Conservation (phyloP, 2,329 filamentous ascomycete species). For the Exophiala aquamarina region DNA sequence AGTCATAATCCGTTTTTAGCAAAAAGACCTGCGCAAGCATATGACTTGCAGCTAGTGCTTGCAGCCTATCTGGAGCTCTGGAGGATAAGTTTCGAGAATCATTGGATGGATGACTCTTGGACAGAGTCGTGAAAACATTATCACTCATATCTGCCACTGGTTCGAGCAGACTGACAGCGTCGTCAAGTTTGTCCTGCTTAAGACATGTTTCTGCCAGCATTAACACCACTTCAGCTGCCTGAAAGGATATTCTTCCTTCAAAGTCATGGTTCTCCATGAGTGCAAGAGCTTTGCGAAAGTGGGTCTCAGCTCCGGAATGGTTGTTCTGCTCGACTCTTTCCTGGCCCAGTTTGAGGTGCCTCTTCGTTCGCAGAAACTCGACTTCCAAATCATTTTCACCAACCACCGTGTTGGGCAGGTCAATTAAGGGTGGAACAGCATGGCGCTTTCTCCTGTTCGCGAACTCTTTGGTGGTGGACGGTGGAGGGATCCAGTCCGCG, state of each 20-base stretch:
- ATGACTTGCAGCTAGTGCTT: constrained; percentile 23
- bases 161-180: constrained; percentile 22
- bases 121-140: constrained; percentile 13
- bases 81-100: constrained; percentile 3
- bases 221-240: constrained; percentile 23
- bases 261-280: constrained; percentile 24
- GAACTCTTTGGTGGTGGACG: not conserved
- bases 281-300: constrained; percentile 24
- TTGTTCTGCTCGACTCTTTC: constrained; percentile 20
- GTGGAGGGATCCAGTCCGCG: constrained; percentile 15
- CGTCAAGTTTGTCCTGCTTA: constrained; percentile 25
- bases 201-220: constrained; percentile 24
- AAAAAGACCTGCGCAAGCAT: constrained; percentile 23
- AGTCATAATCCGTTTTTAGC: constrained; percentile 20
- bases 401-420: not conserved
- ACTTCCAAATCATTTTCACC: constrained; percentile 18
- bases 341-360: constrained; percentile 22
- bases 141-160: constrained; percentile 18
- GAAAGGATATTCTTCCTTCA: constrained; percentile 21
- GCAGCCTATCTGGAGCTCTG: constrained; percentile 12
- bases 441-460: not conserved
- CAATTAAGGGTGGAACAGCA: not conserved
- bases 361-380: constrained; percentile 21
- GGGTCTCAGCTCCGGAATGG: constrained; percentile 23
- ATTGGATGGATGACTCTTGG: not conserved